phyloP scores from a whole-genome alignment of 1,284 basidiomycete species.

The Gomphus bonarii region DNA sequence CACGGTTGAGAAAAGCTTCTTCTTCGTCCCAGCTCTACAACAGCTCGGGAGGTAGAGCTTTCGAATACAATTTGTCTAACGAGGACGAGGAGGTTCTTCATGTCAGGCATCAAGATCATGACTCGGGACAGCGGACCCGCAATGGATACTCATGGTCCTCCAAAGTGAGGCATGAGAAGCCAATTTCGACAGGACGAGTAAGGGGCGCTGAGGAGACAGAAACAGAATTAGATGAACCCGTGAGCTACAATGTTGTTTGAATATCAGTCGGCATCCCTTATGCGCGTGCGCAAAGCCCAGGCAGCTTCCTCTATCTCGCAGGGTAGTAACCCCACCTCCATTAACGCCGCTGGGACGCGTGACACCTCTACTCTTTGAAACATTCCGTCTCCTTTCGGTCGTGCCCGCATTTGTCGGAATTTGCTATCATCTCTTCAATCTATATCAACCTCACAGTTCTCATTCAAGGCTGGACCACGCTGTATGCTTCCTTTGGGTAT shows the following conservation, averaged over 20 bases:
- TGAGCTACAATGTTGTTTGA: constrained; percentile 27
- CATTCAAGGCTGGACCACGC: constrained; percentile 3
- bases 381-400: constrained; percentile 53
- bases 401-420: constrained; percentile 63
- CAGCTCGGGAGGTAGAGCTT: not conserved
- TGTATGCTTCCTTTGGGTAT: constrained; percentile 4
- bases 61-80: not conserved
- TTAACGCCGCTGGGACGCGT: constrained; percentile 41
- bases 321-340: not conserved
- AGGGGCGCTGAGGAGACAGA: constrained; percentile 64
- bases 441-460: not conserved
- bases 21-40: not conserved
- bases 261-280: not conserved
- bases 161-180: not conserved
- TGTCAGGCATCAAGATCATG: not conserved
- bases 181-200: constrained; percentile 3
- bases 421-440: constrained; percentile 42
- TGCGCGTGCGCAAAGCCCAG: constrained; percentile 28
- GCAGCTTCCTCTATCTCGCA: constrained; percentile 35
- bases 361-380: constrained; percentile 33
- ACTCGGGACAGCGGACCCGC: not conserved
- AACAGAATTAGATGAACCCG: constrained; percentile 65
- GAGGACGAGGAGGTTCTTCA: not conserved
- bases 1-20: not conserved
- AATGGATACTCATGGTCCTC: not conserved